Evolutionary conservation across 2,329 filamentous ascomycete genomes (phyloP), one percentile per base, ranked within the genome.

Genomic region (Cladosporium cucumerinum): DNA sequence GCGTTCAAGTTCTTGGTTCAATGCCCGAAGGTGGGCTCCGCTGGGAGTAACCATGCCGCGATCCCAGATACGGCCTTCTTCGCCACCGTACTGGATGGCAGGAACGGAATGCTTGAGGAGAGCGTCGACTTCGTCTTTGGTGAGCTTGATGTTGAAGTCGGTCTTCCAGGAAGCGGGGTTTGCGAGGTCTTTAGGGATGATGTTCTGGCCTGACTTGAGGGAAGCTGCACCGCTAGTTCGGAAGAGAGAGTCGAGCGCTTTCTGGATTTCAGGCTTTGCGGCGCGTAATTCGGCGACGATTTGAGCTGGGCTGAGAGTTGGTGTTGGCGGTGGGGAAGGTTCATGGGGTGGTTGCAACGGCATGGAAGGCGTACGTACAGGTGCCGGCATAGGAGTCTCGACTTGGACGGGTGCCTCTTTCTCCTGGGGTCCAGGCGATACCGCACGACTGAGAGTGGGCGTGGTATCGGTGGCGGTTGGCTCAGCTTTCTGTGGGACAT

Each of bases 1-100:
- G 36, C 88, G 82, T 72, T 93, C 90, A 67, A 93, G 87, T 49
- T 89, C 86, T 4, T 83, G 78, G 1, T 83, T 87, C 62, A 95
- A 78, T 65, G 90, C 89, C 68, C 89, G 87, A n/a, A 94, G 82
- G 73, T 89, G 91, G 67, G 91, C 88, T 12, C 91, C 90, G 67
- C 89, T 87, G 0, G 90, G 89, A 0, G 90, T 93, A 61, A 93
- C 86, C 69, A 93, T 83, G 68, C 90, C 87, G 28, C 89, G 84
- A 1, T 79, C 78, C 66, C 80, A 81, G 30, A 76, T 69, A n/a
- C 75, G 78, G 34, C 75, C 77, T 26, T 80, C 76, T n/a, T 78
- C 73, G n/a, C 77, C 77, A 32, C 75, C 76, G 23, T 81, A 77
- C 28, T 77, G 77, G 14, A 82, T 72, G 3, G 74, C 85, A 66